Conservation (phyloP, 768 basidiomycete species). For the Tephrocybe rancida region DNA sequence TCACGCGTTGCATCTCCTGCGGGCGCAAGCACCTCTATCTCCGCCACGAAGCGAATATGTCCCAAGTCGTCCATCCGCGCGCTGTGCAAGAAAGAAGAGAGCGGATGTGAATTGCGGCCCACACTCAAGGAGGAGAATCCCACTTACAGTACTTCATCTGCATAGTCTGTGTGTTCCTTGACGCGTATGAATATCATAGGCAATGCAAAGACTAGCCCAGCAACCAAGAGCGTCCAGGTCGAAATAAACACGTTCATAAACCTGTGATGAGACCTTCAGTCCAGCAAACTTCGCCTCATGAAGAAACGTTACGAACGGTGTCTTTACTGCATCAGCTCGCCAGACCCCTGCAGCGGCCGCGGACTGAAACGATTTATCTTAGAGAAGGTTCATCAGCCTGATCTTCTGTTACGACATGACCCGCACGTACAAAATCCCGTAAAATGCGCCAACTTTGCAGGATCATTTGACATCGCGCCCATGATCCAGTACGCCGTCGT, state of each 20-base stretch:
- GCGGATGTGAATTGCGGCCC: not conserved
- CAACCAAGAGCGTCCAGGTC: slow-evolving; percentile 72
- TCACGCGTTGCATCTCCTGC: not conserved
- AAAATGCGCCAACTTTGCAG: slow-evolving; percentile 78
- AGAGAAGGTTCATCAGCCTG: not conserved
- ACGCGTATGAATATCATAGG: slow-evolving; percentile 78
- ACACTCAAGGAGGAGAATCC: not conserved
- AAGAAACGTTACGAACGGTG: slow-evolving; percentile 32
- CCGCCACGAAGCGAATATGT: slow-evolving; percentile 22
- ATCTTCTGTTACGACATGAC: not conserved
- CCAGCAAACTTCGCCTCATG: not conserved
- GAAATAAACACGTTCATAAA: slow-evolving; percentile 76
- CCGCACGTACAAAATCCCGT: slow-evolving; percentile 73
- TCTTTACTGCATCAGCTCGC: slow-evolving; percentile 63
- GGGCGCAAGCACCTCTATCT: not conserved
- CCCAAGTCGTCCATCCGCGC: slow-evolving; percentile 47
- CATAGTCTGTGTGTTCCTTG: slow-evolving; percentile 55
- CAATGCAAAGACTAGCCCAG: slow-evolving; percentile 64
- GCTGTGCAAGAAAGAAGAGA: slow-evolving; percentile 20
- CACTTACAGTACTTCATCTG: slow-evolving; percentile 55
- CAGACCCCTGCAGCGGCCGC: slow-evolving; percentile 76
- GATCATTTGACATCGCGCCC: slow-evolving; percentile 86
- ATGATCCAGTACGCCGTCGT: slow-evolving; percentile 82
- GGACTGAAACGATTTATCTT: slow-evolving; percentile 76
- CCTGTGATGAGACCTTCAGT: slow-evolving; percentile 21